Percentiles rank a stretch among this genome's conserved stretches.
Conservation (phyloP, 176 grass and related monocot genomes). For the Zoysia pacifica region DNA sequence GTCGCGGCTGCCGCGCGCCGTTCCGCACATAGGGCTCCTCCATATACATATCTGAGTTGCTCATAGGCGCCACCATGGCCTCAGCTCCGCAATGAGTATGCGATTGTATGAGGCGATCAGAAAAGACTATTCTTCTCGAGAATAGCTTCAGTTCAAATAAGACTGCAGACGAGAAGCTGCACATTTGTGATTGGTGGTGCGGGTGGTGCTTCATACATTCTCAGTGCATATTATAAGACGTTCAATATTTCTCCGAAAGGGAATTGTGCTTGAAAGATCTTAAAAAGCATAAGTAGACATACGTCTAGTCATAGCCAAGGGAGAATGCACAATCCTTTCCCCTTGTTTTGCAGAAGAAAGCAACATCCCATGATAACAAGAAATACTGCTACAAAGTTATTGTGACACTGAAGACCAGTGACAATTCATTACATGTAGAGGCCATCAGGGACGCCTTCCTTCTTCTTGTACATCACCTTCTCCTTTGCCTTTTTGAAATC, state of each 20-base stretch:
- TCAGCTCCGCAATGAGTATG: too few species aligned
- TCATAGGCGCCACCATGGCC: too few species aligned
- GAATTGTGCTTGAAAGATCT: conserved; percentile 13
- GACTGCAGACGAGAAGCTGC: neutral
- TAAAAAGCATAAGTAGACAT: neutral
- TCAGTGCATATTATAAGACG: neutral
- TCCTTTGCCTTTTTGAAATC: conserved; percentile 98
- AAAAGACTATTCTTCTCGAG: neutral
- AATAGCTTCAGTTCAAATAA: neutral
- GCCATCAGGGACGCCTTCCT: conserved; percentile 94
- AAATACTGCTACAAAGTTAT: neutral
- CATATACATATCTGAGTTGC: too few species aligned
- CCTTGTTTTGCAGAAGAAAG: conserved; percentile 5
- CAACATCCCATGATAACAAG: conserved; percentile 21
- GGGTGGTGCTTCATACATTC: neutral
- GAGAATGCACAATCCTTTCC: neutral
- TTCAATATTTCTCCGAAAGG: conserved; percentile 1
- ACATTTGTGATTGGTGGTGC: neutral
- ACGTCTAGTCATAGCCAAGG: neutral
- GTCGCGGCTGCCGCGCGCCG: neutral
- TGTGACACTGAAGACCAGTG: neutral
- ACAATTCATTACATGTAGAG: conserved; percentile 74
- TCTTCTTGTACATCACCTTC: conserved; percentile 99
- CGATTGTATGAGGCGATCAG: too few species aligned
- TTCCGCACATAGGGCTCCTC: conserved; percentile 26